phyloP scores from a whole-genome alignment of 2,329 filamentous ascomycete species.

The Tolypocladium tundrense region DNA sequence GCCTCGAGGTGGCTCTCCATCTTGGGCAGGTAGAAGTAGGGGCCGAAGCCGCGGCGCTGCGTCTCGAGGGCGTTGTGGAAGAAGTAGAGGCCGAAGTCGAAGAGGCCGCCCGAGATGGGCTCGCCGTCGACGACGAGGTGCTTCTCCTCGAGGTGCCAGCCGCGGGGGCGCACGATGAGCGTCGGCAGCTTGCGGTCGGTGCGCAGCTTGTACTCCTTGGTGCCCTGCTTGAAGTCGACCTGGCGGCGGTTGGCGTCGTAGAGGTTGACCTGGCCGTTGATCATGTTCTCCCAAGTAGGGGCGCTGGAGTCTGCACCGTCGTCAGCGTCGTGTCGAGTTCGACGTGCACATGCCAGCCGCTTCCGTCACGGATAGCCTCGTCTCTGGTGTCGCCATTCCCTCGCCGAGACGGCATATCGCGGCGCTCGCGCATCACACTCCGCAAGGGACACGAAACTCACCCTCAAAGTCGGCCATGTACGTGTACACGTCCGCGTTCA shows the following conservation, averaged over 20 bases:
- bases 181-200: slow-evolving; percentile 80
- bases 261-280: slow-evolving; percentile 95
- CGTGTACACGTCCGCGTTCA: slow-evolving; percentile 94
- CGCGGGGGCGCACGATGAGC: slow-evolving; percentile 85
- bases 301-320: slow-evolving; percentile 67
- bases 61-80: slow-evolving; percentile 95
- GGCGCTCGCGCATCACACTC: background rate
- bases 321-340: slow-evolving; percentile 5
- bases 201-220: slow-evolving; percentile 95
- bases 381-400: background rate
- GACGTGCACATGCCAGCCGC: background rate
- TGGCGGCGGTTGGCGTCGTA: slow-evolving; percentile 91
- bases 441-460: slow-evolving; percentile 28
- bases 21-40: slow-evolving; percentile 97
- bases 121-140: slow-evolving; percentile 93
- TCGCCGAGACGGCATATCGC: background rate
- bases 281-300: slow-evolving; percentile 98
- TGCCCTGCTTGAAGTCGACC: slow-evolving; percentile 90
- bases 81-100: slow-evolving; percentile 98
- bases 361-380: background rate
- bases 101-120: slow-evolving; percentile 83
- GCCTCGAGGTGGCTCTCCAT: slow-evolving; percentile 98
- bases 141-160: slow-evolving; percentile 98
- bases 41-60: slow-evolving; percentile 72
- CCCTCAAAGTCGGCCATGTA: slow-evolving; percentile 99